Base-by-base conservation (phyloP, 1,284 basidiomycete species). In the Microbotryomycetes sp. region DNA sequence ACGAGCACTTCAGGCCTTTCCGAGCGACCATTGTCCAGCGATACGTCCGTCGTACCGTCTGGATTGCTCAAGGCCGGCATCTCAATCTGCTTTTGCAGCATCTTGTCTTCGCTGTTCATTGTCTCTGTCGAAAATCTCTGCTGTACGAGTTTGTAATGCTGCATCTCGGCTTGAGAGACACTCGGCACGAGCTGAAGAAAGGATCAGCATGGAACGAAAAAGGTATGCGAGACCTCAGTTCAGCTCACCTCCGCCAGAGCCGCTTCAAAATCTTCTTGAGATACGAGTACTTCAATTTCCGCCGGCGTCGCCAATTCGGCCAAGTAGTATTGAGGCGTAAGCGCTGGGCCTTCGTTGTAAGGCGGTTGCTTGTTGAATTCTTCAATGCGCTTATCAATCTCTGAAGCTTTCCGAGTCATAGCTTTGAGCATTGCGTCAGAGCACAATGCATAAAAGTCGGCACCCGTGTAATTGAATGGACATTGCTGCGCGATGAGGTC, bases 401-500 rank as follows among this genome's bases (percentile, higher is more conserved):
- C 83, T 67, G 82, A 81, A 0, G 96, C 92, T 67, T 88, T 91
- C 48, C 89, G 80, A 26, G 91, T 87, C 87, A 98, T 96, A 6
- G 94, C 90, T 73, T 90, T 90, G 52, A 99, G 81, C 81, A 98
- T 85, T 1, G 94, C 92, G 74, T 99, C 96, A 3, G 91, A 89
- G 74, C 94, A 97, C 16, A 99, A 79, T 0, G 96, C 94, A 77
- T 99, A 98, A 70, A 98, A 92, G 76, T 99, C 96, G 35, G 96
- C 96, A 27, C 96, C 92, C 3, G 92, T 97, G 72, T 88, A 91
- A 74, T 94, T 91, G 79, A 96, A 91, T 0, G 91, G 87, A 65
- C 92, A 97, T 56, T 80, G 78, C 45, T 86, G 80, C 15, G 89
- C 88, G 53, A 99, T 77, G 6, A 74, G 72, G 30, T 76, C 74